These are phyloP conservation scores for Botrytis cinerea DNA, from an alignment of 2,329 filamentous ascomycete genomes.

Conservation along the genomic window DNA sequence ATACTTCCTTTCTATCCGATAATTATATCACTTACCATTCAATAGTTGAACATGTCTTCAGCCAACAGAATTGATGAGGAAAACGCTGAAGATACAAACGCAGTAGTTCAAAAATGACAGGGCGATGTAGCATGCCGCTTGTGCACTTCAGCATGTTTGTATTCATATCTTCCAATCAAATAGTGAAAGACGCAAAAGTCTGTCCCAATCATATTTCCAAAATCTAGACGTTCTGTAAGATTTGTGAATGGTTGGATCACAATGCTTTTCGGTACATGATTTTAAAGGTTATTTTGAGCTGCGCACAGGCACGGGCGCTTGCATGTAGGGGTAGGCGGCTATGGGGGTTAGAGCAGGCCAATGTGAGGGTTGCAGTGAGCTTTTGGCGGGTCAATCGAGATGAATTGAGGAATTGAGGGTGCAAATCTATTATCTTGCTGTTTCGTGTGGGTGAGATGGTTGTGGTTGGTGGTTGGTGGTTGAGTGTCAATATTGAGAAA, in stretches of 20 bases:
- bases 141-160: neutral
- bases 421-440: neutral
- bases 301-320: constrained; percentile 13
- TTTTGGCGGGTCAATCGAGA: neutral
- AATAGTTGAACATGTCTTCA: constrained; percentile 6
- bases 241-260: constrained; percentile 1
- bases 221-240: neutral
- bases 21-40: constrained; percentile 6
- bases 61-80: constrained; percentile 14
- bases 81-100: constrained; percentile 7
- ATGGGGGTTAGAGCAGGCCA: neutral
- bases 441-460: neutral
- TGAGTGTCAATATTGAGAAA: neutral
- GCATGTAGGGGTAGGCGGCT: constrained; percentile 16
- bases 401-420: neutral
- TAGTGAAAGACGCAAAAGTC: neutral
- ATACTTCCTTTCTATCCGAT: neutral
- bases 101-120: neutral
- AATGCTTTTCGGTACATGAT: neutral
- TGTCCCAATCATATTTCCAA: neutral
- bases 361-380: neutral
- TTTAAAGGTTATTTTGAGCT: neutral
- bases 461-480: neutral
- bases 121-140: neutral
- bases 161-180: constrained; percentile 13